phyloP scores from a whole-genome alignment of 805 yeast species.

The Candida saitoana region DNA sequence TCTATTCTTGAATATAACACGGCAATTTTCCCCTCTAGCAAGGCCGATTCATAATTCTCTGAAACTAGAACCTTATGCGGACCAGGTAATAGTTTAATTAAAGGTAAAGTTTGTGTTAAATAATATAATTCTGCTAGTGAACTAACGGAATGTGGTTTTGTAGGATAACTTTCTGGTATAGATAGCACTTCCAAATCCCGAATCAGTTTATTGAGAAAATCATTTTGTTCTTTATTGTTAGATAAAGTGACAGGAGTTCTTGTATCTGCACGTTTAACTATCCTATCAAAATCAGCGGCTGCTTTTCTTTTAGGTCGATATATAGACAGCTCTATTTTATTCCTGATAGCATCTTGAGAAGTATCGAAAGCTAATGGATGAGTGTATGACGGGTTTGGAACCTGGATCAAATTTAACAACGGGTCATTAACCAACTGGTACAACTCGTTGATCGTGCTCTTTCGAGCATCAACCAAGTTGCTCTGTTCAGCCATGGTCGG shows the following conservation, averaged over 20 bases:
- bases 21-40: slow-evolving; percentile 86
- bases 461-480: not conserved
- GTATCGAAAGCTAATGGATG: not conserved
- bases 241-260: not conserved
- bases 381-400: not conserved
- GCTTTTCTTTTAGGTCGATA: slow-evolving; percentile 3
- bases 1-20: slow-evolving; percentile 89
- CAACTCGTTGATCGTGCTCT: slow-evolving; percentile 3
- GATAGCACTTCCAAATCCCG: slow-evolving; percentile 34
- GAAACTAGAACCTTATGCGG: slow-evolving; percentile 86
- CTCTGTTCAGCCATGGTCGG: not conserved
- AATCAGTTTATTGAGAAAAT: slow-evolving; percentile 21
- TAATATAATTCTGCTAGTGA: slow-evolving; percentile 85
- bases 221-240: slow-evolving; percentile 11
- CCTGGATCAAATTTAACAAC: slow-evolving; percentile 1
- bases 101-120: slow-evolving; percentile 81
- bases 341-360: not conserved
- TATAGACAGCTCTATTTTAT: slow-evolving; percentile 1
- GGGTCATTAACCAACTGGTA: slow-evolving; percentile 5
- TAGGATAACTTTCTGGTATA: slow-evolving; percentile 41
- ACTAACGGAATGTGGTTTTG: slow-evolving; percentile 35
- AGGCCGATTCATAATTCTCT: slow-evolving; percentile 76
- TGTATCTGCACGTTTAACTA: not conserved
- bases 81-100: slow-evolving; percentile 73
- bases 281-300: not conserved